Evolutionary conservation across 257 asterid species (phyloP), one percentile per base, ranked within the genome.

Genomic region (Plantago major): DNA sequence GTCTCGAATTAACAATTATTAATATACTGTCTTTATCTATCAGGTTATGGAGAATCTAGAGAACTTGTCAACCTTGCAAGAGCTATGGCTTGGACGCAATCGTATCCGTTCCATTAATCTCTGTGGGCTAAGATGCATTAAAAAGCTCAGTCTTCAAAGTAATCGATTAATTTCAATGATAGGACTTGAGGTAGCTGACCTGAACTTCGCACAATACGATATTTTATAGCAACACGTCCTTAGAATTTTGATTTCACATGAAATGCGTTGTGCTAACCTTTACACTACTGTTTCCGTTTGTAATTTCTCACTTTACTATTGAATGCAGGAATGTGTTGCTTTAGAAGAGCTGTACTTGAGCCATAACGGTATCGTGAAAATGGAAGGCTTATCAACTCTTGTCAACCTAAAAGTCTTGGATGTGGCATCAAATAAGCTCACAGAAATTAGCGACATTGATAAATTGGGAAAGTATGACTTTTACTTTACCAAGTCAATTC

Each of bases 81-180:
- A 93, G 87, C 74, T 93, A 55, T 93, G 97, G 99, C 95, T 93
- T 38, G 99, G 99, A 50, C 96, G 94, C 66, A 93, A 93, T 68
- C 96, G 99, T 48, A 89, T 93, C 48, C 87, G 90, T 65, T 69
- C 75, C 47, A 82, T 93, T 70, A 71, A 93, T 67, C 82, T 93
- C 15, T 89, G 97, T 43, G 97, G 99, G 62, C 74, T 93, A 79
- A 93, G 77, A 87, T 74, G 89, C 83, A 83, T 93, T 62, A 85
- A 79, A 77, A 93, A 89, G 87, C 84, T 93, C 62, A 93, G 97
- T 86, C 83, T 93, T 78, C 99, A 93, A 82, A 93, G 97, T 75
- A 93, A 93, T 69, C 94, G 97, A 18, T 70, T 93, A 59, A 89
- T 94, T 50, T 83, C 92, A 11, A 93, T 80, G 80, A 65, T 62